Evolutionary conservation across 108 stramenopile genomes (phyloP).

Genomic region (Cyclotella kingstonii): DNA sequence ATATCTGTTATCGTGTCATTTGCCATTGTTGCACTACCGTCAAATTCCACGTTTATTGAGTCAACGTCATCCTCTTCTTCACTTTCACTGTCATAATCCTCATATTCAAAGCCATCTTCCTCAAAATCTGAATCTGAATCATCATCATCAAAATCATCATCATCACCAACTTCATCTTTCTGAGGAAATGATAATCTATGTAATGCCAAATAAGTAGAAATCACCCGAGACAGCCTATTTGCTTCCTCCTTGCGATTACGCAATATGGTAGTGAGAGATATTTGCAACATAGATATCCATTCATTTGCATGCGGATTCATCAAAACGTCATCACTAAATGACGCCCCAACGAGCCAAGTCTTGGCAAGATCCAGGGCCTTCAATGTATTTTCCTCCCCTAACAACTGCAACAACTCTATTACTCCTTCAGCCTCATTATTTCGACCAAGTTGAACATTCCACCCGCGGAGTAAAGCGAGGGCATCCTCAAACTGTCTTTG

Average conservation of each 20-base stretch:
- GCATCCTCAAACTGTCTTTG: constrained; percentile 28
- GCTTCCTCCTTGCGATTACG: constrained; percentile 14
- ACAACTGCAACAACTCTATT: constrained; percentile 15
- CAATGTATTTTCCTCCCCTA: constrained; percentile 26
- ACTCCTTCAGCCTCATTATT: background rate
- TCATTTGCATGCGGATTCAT: constrained; percentile 18
- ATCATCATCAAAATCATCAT: constrained; percentile 17
- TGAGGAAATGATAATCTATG: background rate
- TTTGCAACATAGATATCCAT: constrained; percentile 23
- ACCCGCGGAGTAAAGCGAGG: constrained; percentile 18
- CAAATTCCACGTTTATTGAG: background rate
- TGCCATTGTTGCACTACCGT: background rate
- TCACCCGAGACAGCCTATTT: constrained; percentile 7
- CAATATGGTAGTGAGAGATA: constrained; percentile 18
- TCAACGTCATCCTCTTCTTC: constrained; percentile 14
- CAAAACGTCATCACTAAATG: constrained; percentile 14
- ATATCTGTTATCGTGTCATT: background rate
- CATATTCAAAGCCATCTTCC: constrained; percentile 13
- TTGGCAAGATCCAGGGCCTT: constrained; percentile 31
- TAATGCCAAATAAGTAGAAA: constrained; percentile 4
- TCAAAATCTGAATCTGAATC: constrained; percentile 32
- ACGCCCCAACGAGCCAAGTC: constrained; percentile 14
- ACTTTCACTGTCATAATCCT: constrained; percentile 18
- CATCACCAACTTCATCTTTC: constrained; percentile 1
- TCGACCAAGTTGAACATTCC: constrained; percentile 15